Evolutionary conservation across 108 stramenopile genomes (phyloP), one percentile per base, ranked within the genome.

Genomic region (Stephanodiscus triporus): DNA sequence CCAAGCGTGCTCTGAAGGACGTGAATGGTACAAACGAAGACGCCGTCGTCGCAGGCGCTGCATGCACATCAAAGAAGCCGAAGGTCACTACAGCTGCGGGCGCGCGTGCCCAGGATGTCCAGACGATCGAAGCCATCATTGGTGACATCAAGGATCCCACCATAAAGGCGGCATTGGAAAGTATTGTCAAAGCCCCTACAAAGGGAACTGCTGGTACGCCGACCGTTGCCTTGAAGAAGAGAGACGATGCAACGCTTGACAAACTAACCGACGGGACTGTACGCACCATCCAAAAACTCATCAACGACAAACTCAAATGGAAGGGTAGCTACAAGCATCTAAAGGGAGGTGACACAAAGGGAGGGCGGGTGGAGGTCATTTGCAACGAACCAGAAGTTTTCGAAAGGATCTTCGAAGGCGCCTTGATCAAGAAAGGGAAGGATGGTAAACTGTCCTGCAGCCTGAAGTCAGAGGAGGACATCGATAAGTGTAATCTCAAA

Each of bases 361-460:
- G 68, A 42, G 68, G 17, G 26, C 36, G 68, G 11, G 37, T 69
- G 3, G 54, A 69, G 38, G 68, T 50, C 37, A 40, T 57, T 19
- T 69, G 68, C 54, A 69, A 1, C 13, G 36, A 53, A 13, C 54
- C 68, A 9, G 38, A 57, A 6, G 68, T 42, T 3, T 69, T 69
- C 40, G 54, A 69, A 42, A 53, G 54, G 55, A 69, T 56, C 14
- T 69, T 69, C 55, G 23, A 57, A 24, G 68, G 68, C 5, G 68
- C 5, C 20, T 40, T 22, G 26, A 27, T 69, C 26, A 69, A 69
- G 54, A 69, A 29, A 6, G 36, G 37, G 34, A 56, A 69, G 55
- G 56, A 69, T 57, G 68, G 68, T 6, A 56, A 69, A 53, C 37
- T 69, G 54, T 56, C 68, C 17, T 55, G 68, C 54, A 69, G 68